These are phyloP conservation scores for Cercospora nicotianae DNA, from an alignment of 2,329 filamentous ascomycete genomes.

Conservation along the genomic window DNA sequence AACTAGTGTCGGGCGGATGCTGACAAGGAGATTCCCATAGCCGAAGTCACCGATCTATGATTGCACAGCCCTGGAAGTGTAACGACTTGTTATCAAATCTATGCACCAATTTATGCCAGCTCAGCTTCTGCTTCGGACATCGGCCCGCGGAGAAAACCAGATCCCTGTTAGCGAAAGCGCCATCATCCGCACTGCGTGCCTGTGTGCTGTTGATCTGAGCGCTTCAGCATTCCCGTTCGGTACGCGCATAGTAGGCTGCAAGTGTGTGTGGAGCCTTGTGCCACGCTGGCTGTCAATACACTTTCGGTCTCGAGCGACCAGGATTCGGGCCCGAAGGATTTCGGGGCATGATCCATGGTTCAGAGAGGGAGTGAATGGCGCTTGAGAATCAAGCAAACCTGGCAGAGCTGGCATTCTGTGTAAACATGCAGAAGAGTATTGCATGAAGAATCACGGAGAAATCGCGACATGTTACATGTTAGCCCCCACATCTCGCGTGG, in stretches of 20 bases:
- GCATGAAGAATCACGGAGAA: neutral
- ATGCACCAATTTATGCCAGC: neutral
- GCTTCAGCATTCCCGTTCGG: neutral
- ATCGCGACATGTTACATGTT: neutral
- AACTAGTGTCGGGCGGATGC: neutral
- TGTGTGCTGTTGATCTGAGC: neutral
- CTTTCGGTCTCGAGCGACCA: neutral
- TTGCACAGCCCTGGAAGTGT: neutral
- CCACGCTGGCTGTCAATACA: neutral
- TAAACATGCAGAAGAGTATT: neutral
- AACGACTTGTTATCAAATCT: neutral
- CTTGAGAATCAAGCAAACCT: neutral
- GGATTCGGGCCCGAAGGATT: neutral
- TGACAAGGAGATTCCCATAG: neutral
- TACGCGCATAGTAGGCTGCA: neutral
- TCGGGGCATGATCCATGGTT: neutral
- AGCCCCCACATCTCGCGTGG: neutral
- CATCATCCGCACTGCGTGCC: neutral
- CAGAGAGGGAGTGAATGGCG: neutral
- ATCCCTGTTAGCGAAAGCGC: too few relatives aligned
- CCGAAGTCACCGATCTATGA: neutral
- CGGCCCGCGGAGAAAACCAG: too few relatives aligned
- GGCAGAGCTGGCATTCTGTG: neutral
- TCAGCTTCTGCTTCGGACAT: neutral
- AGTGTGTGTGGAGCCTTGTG: neutral